Evolutionary conservation across 345 rosid species (phyloP).

Genomic region (Boechera retrofracta): DNA sequence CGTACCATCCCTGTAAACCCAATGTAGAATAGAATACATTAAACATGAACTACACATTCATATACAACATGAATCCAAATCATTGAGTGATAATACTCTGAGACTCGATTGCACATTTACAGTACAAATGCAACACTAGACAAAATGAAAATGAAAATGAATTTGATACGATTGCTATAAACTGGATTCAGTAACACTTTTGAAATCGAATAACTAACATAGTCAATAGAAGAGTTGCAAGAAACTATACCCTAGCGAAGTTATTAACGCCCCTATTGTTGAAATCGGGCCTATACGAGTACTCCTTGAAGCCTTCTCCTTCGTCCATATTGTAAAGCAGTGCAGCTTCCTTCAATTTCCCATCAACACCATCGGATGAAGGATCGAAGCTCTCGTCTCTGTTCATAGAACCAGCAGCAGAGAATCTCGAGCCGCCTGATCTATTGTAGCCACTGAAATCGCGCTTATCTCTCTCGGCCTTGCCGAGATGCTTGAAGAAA

Average conservation of each 20-base stretch:
- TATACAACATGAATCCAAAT: conserved; percentile 19
- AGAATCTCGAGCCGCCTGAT: conserved; percentile 28
- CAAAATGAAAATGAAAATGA: background rate
- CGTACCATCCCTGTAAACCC: background rate
- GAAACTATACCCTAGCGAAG: conserved; percentile 50
- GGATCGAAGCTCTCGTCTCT: conserved; percentile 43
- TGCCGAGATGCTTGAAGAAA: conserved; percentile 52
- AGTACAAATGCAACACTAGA: conserved; percentile 9
- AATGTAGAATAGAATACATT: background rate
- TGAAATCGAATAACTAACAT: background rate
- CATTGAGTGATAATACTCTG: conserved; percentile 9
- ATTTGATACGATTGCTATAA: background rate
- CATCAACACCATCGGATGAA: conserved; percentile 57
- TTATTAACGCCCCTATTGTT: conserved; percentile 35
- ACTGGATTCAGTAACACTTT: background rate
- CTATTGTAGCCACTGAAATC: conserved; percentile 15
- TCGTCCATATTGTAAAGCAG: conserved; percentile 44
- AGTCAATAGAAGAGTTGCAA: background rate
- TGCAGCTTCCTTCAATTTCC: conserved; percentile 55
- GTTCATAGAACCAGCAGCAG: background rate
- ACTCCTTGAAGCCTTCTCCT: conserved; percentile 42
- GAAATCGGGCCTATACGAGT: conserved; percentile 55
- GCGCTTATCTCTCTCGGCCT: conserved; percentile 45
- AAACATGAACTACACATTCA: conserved; percentile 14
- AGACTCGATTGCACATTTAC: background rate